Evolutionary conservation across 768 basidiomycete genomes (phyloP).

Genomic region (Guyanaporus albipodus): DNA sequence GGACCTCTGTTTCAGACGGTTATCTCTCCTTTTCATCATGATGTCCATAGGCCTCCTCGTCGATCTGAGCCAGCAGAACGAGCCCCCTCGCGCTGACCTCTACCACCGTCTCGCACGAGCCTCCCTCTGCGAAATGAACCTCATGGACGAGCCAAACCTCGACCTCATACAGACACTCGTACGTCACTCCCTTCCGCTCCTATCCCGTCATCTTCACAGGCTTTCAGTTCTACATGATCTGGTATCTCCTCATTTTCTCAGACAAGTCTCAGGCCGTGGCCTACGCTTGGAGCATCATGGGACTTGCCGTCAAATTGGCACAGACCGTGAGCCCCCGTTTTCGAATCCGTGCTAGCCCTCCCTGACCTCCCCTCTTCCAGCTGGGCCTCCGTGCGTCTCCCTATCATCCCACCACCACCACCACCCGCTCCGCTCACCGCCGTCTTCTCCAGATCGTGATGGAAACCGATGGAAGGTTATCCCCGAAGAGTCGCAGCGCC

Average conservation of each 20-base stretch:
- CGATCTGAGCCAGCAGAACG: conserved; percentile 53
- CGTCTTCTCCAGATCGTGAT: conserved; percentile 55
- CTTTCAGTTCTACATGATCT: conserved; percentile 65
- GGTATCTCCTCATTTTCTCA: conserved; percentile 71
- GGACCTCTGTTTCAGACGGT: conserved; percentile 59
- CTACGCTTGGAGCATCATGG: conserved; percentile 75
- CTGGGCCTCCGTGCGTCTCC: conserved; percentile 59
- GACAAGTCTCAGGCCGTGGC: conserved; percentile 70
- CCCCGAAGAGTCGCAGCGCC: conserved; percentile 69
- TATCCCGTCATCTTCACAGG: conserved; percentile 30
- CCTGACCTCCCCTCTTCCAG: conserved; percentile 32
- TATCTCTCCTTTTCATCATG: conserved; percentile 67
- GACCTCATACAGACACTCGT: conserved; percentile 68
- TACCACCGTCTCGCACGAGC: conserved; percentile 66
- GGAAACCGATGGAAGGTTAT: conserved; percentile 59
- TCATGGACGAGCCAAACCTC: conserved; percentile 73
- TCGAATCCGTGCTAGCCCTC: neutral
- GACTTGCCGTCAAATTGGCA: conserved; percentile 67
- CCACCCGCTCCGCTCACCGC: conserved; percentile 23
- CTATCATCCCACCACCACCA: conserved; percentile 3
- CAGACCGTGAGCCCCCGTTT: conserved; percentile 53
- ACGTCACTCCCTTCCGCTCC: conserved; percentile 17
- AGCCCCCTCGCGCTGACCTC: conserved; percentile 55
- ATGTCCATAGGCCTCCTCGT: conserved; percentile 70
- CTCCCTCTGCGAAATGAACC: conserved; percentile 65